Conservation (phyloP, 2,329 filamentous ascomycete genomes). For the Penicillium sp. region DNA sequence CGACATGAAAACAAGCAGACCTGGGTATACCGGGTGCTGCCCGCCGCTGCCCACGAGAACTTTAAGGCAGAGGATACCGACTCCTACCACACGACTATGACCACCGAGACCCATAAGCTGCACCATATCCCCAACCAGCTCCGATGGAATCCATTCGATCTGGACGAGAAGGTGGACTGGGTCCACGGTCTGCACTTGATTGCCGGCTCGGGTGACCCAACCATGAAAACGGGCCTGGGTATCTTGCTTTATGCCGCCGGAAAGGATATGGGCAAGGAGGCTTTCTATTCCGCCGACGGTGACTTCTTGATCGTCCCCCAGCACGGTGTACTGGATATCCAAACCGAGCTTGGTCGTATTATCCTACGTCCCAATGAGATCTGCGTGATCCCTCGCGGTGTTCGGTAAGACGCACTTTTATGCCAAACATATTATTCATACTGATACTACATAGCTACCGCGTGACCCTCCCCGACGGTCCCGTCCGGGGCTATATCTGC, state of each 20-base stretch:
- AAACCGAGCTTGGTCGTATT: slow-evolving; percentile 72
- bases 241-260: slow-evolving; percentile 80
- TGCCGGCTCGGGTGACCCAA: slow-evolving; percentile 75
- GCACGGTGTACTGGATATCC: slow-evolving; percentile 70
- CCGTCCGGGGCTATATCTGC: slow-evolving; percentile 69
- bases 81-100: slow-evolving; percentile 47
- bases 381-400: slow-evolving; percentile 69
- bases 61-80: slow-evolving; percentile 47
- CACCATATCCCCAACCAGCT: slow-evolving; percentile 78
- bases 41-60: slow-evolving; percentile 59
- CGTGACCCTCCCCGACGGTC: slow-evolving; percentile 62
- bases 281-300: slow-evolving; percentile 82
- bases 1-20: slow-evolving; percentile 67
- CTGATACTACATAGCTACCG: slow-evolving; percentile 54
- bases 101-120: slow-evolving; percentile 51
- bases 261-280: slow-evolving; percentile 72
- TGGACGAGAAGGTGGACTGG: slow-evolving; percentile 68
- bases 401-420: slow-evolving; percentile 46
- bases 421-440: not conserved
- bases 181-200: slow-evolving; percentile 68
- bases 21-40: slow-evolving; percentile 70
- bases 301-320: slow-evolving; percentile 76
- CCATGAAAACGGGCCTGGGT: slow-evolving; percentile 73
- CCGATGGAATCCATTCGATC: slow-evolving; percentile 74
- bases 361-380: slow-evolving; percentile 78